Evolutionary conservation across 805 yeast genomes (phyloP), one percentile per base, ranked within the genome.

Genomic region (Schwanniomyces vanrijiae): DNA sequence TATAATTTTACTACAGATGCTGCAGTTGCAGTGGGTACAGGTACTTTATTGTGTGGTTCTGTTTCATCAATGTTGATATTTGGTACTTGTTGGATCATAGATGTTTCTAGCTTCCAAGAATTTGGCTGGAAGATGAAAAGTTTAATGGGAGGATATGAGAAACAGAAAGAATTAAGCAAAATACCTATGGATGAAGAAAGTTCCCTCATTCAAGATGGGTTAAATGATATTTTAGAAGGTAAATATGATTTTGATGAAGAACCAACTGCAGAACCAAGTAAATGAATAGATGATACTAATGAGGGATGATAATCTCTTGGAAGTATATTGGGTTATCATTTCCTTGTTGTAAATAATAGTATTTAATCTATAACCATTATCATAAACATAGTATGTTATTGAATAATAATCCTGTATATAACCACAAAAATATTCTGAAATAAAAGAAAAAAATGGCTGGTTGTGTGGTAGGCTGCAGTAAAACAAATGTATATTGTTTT

Each of bases 1-100:
- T 86, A 84, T 59, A 84, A 87, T 25, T 83, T 88, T 61, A 82
- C 88, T 51, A 80, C 82, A 45, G 96, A 90, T 62, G 96, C 96
- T 1, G 80, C 89, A 28, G 82, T 83, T 35, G 97, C 97, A 0
- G 89, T 91, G 2, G 81, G 85, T 0, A 84, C 88, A 35, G 95
- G 96, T 1, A 81, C 96, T 0, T 66, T 86, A 40, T 68, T 91
- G 14, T 88, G 96, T 2, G 76, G 83, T 0, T 78, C 90, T 1
- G 80, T 89, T 0, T 78, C 86, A 55, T 78, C 88, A 1, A 88
- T 88, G 89, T 66, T 81, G 4, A 71, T 83, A 1, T 79, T 88
- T 34, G 95, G 96, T 2, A 73, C 82, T 2, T 83, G 89, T 57
- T 90, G 96, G 96, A 73, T 83, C 35, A 75, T 78, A 66, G 96